phyloP scores from a whole-genome alignment of 164 flowering plant genomes.

The Aristolochia contorta region DNA sequence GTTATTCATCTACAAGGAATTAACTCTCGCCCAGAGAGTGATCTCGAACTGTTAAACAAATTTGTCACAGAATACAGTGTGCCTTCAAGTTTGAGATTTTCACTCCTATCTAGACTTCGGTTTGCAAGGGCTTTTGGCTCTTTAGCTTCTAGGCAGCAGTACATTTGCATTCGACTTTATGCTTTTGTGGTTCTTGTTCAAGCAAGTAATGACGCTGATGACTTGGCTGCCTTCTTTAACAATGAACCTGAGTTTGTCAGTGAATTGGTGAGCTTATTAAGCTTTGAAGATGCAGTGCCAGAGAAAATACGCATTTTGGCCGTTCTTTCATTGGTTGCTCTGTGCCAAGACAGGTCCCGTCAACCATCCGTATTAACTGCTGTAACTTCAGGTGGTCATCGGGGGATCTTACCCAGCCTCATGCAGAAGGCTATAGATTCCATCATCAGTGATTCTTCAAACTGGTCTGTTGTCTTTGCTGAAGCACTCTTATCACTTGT shows the following conservation, averaged over 20 bases:
- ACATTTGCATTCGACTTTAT: slow-evolving; percentile 74
- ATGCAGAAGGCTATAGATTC: slow-evolving; percentile 89
- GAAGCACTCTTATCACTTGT: slow-evolving; percentile 84
- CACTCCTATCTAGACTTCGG: slow-evolving; percentile 73
- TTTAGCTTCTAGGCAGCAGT: slow-evolving; percentile 57
- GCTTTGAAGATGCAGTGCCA: slow-evolving; percentile 74
- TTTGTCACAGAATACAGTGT: slow-evolving; percentile 60
- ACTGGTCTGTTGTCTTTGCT: slow-evolving; percentile 74
- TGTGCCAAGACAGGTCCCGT: slow-evolving; percentile 74
- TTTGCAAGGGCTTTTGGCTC: slow-evolving; percentile 85
- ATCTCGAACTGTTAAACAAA: slow-evolving; percentile 65
- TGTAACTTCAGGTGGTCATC: slow-evolving; percentile 83
- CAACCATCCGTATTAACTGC: slow-evolving; percentile 64
- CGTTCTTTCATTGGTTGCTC: slow-evolving; percentile 73
- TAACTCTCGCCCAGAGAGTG: slow-evolving; percentile 35
- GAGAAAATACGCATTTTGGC: slow-evolving; percentile 59
- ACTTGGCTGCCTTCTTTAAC: slow-evolving; percentile 65
- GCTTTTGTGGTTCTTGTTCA: slow-evolving; percentile 88
- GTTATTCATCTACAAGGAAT: slow-evolving; percentile 67
- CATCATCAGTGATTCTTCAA: slow-evolving; percentile 45
- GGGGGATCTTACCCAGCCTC: slow-evolving; percentile 77
- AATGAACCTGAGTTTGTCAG: slow-evolving; percentile 80
- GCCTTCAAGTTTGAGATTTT: slow-evolving; percentile 63
- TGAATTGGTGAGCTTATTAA: slow-evolving; percentile 72
- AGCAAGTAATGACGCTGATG: slow-evolving; percentile 61